Evolutionary conservation across 2,329 filamentous ascomycete genomes (phyloP), one percentile per base, ranked within the genome.

Genomic region (Pestalotiopsis sp.): DNA sequence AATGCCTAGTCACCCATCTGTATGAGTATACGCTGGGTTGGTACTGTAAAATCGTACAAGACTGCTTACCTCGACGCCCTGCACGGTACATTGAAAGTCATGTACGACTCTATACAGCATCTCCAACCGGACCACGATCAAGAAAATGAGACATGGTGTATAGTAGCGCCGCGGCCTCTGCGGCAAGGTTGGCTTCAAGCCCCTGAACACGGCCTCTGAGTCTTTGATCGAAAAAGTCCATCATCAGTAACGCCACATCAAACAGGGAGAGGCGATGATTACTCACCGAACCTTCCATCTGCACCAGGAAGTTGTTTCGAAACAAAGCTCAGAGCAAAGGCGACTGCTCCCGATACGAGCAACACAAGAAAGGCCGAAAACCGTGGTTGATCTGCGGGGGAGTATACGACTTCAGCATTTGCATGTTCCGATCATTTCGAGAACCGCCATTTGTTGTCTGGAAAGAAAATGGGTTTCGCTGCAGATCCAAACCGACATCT

Each of bases 31-130:
- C 6, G 13, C 6, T 24, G n/a, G 56, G 68, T 57, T 35, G 39
- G 3, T 3, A 10, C 30, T 22, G 38, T 22, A 3, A 1, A 7
- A 14, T 20, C 14, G 13, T 44, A 1, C 13, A 52, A 35, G 2
- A 1, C 4, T 38, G 70, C 74, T 68, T 67, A 82, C 85, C 80
- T 88, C 84, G 17, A 88, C 71, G 2, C 85, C 85, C 22, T 82
- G 77, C 13, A 75, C 78, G 6, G 84, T 80, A 72, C 86, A 89
- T 74, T 88, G 85, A 44, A 85, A 80, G 68, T 83, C 80, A 30
- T 77, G 75, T 14, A 83, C 79, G 1, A 86, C 81, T 39, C 75
- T 77, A 64, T 85, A 80, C 44, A 84, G 82, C 2, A 84, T 73
- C 68, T 86, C 84, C 17, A 88, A 73, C 4, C 86, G 81, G 9